phyloP scores from a whole-genome alignment of 176 grass and related monocot genomes.

The Ensete glaucum region DNA sequence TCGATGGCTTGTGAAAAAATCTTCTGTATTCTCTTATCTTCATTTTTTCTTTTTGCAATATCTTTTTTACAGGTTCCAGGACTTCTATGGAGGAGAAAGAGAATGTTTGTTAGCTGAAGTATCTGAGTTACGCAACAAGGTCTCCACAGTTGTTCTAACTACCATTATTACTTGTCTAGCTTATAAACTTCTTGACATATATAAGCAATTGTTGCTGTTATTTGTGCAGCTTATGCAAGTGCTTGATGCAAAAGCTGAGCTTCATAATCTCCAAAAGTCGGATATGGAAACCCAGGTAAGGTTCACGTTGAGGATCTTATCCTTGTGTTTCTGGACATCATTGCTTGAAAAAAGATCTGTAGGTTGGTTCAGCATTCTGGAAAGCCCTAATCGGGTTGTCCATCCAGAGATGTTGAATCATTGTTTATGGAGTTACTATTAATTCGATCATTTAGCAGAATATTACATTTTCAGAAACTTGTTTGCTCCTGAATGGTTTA shows the following conservation, averaged over 20 bases:
- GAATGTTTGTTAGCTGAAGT: slow-evolving; percentile 70
- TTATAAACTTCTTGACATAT: neutral
- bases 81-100: slow-evolving; percentile 67
- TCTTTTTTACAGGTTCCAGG: slow-evolving; percentile 42
- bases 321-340: neutral
- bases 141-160: slow-evolving; percentile 7
- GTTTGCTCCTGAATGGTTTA: neutral
- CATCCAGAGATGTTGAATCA: slow-evolving; percentile 30
- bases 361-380: slow-evolving; percentile 28
- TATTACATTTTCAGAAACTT: neutral
- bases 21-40: neutral
- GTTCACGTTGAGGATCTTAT: slow-evolving; percentile 28
- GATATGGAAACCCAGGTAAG: slow-evolving; percentile 9
- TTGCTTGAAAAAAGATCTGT: neutral
- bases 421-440: slow-evolving; percentile 37
- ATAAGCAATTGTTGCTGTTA: neutral
- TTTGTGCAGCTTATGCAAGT: slow-evolving; percentile 37
- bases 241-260: slow-evolving; percentile 43
- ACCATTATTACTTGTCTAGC: neutral
- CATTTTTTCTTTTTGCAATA: neutral
- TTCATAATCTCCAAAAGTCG: slow-evolving; percentile 13
- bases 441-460: neutral
- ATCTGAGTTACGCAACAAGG: slow-evolving; percentile 67
- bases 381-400: slow-evolving; percentile 10
- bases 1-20: no score